Evolutionary conservation across 768 basidiomycete genomes (phyloP).

Genomic region (Suillus spraguei): DNA sequence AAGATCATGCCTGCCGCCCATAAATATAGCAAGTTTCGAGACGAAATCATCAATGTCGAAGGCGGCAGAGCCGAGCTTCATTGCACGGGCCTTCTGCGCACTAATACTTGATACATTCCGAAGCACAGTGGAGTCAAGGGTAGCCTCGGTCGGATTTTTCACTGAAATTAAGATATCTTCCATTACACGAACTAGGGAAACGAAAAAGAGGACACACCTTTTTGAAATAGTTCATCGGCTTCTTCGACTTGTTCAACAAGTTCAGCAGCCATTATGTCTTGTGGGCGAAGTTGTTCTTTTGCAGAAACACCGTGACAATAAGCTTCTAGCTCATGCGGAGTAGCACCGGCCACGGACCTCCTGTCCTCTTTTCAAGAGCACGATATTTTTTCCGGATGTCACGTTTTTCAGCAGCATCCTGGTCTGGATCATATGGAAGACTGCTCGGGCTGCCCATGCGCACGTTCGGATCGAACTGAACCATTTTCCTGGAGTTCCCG

Average conservation of each 20-base stretch:
- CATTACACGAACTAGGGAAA: background rate
- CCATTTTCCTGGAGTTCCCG: slow-evolving; percentile 20
- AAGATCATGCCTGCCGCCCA: slow-evolving; percentile 64
- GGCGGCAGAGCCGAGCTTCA: slow-evolving; percentile 84
- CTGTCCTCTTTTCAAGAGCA: slow-evolving; percentile 58
- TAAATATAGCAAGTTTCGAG: slow-evolving; percentile 67
- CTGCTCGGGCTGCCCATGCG: slow-evolving; percentile 25
- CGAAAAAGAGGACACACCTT: slow-evolving; percentile 44
- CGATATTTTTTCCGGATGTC: slow-evolving; percentile 75
- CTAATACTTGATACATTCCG: slow-evolving; percentile 76
- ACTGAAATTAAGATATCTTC: slow-evolving; percentile 42
- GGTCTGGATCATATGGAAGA: slow-evolving; percentile 78
- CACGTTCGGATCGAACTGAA: slow-evolving; percentile 13
- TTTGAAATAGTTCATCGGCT: slow-evolving; percentile 64
- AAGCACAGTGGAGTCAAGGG: slow-evolving; percentile 85
- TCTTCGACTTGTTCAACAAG: slow-evolving; percentile 56
- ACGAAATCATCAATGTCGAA: slow-evolving; percentile 96
- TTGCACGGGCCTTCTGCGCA: slow-evolving; percentile 85
- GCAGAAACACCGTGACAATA: slow-evolving; percentile 25
- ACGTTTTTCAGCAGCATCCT: slow-evolving; percentile 80
- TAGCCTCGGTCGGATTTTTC: slow-evolving; percentile 83
- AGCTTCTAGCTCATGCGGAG: background rate
- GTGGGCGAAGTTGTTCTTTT: slow-evolving; percentile 52
- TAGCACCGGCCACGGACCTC: slow-evolving; percentile 47
- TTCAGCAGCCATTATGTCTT: slow-evolving; percentile 57